These are phyloP conservation scores for Hypoxylon subgilvum DNA, from an alignment of 495 filamentous ascomycete genomes.

Conservation along the genomic window DNA sequence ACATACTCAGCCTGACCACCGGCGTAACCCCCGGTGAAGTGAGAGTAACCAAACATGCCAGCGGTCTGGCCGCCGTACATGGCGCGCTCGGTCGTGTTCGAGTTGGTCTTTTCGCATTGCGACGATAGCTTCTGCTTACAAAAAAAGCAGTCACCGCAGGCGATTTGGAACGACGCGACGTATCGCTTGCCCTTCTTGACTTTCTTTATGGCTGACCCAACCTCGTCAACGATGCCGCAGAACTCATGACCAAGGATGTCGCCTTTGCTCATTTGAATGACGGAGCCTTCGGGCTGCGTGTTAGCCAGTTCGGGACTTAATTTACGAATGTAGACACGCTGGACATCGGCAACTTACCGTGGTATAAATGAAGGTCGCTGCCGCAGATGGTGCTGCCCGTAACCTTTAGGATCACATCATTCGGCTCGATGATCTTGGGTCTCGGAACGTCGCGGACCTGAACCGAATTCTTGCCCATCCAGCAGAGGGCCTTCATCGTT, in stretches of 20 bases:
- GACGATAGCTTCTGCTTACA: constrained; percentile 77
- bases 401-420: constrained; percentile 82
- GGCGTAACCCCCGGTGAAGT: constrained; percentile 85
- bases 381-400: constrained; percentile 89
- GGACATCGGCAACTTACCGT: constrained; percentile 51
- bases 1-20: constrained; percentile 90
- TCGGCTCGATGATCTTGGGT: constrained; percentile 71
- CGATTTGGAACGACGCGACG: constrained; percentile 87
- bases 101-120: constrained; percentile 80
- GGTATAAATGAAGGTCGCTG: constrained; percentile 81
- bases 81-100: constrained; percentile 68
- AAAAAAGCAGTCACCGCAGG: constrained; percentile 76
- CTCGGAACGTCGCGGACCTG: constrained; percentile 66
- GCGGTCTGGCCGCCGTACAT: constrained; percentile 77
- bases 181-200: constrained; percentile 71
- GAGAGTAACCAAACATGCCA: constrained; percentile 76
- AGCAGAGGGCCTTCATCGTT: constrained; percentile 75
- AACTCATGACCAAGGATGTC: constrained; percentile 93
- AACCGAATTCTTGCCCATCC: constrained; percentile 74
- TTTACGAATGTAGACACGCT: background rate
- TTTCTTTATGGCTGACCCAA: constrained; percentile 67
- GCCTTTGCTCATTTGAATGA: constrained; percentile 77
- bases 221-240: constrained; percentile 77
- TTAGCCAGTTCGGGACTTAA: too few species aligned
- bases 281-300: constrained; percentile 50